These are phyloP conservation scores for Tripterygium wilfordii DNA, from an alignment of 177 flowering plant species.

Conservation along the genomic window DNA sequence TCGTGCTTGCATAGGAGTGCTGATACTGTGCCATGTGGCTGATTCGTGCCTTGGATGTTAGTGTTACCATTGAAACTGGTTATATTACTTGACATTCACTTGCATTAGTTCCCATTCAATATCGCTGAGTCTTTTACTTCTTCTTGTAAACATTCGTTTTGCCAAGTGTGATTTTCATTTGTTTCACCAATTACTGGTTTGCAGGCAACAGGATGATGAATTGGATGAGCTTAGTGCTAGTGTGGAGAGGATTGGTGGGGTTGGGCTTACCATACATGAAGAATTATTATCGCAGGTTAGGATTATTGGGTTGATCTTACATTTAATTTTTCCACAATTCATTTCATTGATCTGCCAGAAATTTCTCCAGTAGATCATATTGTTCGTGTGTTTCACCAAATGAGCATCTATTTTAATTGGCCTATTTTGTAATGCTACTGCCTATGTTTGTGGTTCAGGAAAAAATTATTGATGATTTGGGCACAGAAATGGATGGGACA, in stretches of 20 bases:
- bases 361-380: too few relatives aligned
- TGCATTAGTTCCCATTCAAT: too few relatives aligned
- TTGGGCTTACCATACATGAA: conserved; percentile 96
- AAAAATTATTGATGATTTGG: conserved; percentile 75
- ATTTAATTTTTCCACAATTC: too few relatives aligned
- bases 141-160: conserved; percentile 1
- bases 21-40: too few relatives aligned
- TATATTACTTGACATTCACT: too few relatives aligned
- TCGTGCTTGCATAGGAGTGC: too few relatives aligned
- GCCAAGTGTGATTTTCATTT: background rate
- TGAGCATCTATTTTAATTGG: too few relatives aligned
- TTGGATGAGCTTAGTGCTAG: conserved; percentile 91
- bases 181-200: conserved; percentile 2
- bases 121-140: too few relatives aligned
- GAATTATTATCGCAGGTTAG: conserved; percentile 87
- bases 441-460: conserved; percentile 43
- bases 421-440: background rate
- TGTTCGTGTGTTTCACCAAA: too few relatives aligned
- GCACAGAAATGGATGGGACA: conserved; percentile 86
- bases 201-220: conserved; percentile 94
- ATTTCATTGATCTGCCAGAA: too few relatives aligned
- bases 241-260: conserved; percentile 85
- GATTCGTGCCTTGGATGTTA: too few relatives aligned
- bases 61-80: too few relatives aligned
- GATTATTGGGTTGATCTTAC: background rate